Conservation (phyloP, 129 eudicot species). For the Saussurea involucrata region DNA sequence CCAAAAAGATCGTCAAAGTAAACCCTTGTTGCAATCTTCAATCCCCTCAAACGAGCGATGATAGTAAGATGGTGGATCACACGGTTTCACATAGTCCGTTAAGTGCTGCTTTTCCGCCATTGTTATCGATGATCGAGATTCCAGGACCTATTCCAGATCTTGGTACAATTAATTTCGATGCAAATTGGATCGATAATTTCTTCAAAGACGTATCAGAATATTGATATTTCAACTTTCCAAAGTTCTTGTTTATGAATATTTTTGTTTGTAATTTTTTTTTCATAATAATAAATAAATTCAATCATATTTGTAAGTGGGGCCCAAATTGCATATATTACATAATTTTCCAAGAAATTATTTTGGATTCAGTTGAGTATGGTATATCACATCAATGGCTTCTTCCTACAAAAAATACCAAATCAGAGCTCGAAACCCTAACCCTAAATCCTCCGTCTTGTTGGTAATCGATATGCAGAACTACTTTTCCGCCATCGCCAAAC, state of each 20-base stretch:
- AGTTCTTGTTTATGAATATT: not conserved
- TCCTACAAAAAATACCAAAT: constrained; percentile 52
- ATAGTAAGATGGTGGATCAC: not conserved
- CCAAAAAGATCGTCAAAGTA: not conserved
- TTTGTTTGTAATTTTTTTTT: not conserved
- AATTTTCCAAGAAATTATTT: not conserved
- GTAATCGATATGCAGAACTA: constrained; percentile 87
- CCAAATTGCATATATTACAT: not conserved
- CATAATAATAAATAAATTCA: too few relatives aligned
- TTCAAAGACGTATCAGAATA: not conserved
- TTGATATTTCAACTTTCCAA: not conserved
- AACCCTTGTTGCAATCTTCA: not conserved
- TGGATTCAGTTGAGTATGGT: not conserved
- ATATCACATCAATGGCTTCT: constrained; percentile 22
- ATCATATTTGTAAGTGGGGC: not conserved
- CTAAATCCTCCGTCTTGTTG: constrained; percentile 50
- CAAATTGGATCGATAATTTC: not conserved
- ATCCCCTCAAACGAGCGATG: not conserved
- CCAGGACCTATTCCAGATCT: constrained; percentile 33
- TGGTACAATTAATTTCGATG: not conserved
- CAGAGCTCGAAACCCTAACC: constrained; percentile 64
- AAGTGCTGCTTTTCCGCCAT: not conserved
- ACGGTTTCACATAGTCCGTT: not conserved
- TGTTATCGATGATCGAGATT: constrained; percentile 13
- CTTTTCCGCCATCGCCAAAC: constrained; percentile 63